These are phyloP conservation scores for Tylopilus vinaceipallidus DNA, from an alignment of 768 basidiomycete species.

Conservation along the genomic window DNA sequence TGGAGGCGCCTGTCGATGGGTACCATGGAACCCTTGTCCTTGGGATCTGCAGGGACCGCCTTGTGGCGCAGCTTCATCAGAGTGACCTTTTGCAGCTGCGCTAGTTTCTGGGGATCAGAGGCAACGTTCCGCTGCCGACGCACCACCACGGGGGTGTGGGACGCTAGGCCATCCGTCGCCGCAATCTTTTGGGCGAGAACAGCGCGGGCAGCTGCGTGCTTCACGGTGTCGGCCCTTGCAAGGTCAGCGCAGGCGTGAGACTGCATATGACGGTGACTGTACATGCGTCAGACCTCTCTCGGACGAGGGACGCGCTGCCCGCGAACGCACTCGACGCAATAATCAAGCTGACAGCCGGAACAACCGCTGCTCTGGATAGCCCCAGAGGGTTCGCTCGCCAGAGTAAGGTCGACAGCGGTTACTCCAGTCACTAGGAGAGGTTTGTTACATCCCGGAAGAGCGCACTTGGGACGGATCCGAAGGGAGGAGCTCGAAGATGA, in stretches of 20 bases:
- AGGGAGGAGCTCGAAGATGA: constrained; percentile 6
- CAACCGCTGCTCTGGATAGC: constrained; percentile 41
- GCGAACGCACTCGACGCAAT: constrained; percentile 58
- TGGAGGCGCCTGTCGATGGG: constrained; percentile 59
- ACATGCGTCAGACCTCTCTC: constrained; percentile 7
- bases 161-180: constrained; percentile 7
- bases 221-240: constrained; percentile 20
- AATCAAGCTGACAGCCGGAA: constrained; percentile 50
- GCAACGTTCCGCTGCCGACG: constrained; percentile 35
- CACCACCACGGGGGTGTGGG: constrained; percentile 26
- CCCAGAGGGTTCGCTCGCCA: background rate
- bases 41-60: constrained; percentile 61
- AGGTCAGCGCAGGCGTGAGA: constrained; percentile 53
- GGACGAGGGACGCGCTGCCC: background rate
- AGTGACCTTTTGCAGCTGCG: constrained; percentile 55
- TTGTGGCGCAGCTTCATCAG: constrained; percentile 75
- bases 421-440: constrained; percentile 47
- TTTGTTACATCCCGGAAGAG: constrained; percentile 49
- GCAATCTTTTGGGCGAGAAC: constrained; percentile 56
- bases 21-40: constrained; percentile 45
- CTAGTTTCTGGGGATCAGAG: constrained; percentile 52
- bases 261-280: constrained; percentile 65
- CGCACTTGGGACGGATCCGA: constrained; percentile 47
- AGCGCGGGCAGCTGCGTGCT: constrained; percentile 49
- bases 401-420: constrained; percentile 16